Conservation (phyloP, 805 yeast genomes). For the Kodamaea jinghongensis region DNA sequence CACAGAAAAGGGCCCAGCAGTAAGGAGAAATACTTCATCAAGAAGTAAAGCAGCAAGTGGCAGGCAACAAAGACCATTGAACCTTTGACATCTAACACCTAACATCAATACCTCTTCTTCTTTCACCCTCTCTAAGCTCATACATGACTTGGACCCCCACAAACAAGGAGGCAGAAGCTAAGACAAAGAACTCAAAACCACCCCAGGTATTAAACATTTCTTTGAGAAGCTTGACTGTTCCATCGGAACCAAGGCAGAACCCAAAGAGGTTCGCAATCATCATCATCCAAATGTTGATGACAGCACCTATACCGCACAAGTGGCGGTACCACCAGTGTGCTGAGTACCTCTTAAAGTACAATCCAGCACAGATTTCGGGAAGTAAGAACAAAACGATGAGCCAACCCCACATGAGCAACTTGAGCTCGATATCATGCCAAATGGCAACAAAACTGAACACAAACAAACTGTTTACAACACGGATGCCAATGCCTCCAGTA, state of each 20-base stretch:
- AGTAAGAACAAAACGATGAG: slow-evolving; percentile 77
- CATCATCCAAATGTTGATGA: slow-evolving; percentile 93
- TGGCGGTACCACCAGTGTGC: slow-evolving; percentile 71
- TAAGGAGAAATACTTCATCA: too few relatives aligned
- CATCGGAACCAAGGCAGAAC: slow-evolving; percentile 89
- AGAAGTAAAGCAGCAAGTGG: neutral
- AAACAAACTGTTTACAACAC: slow-evolving; percentile 73
- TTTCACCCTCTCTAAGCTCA: slow-evolving; percentile 84
- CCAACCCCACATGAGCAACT: slow-evolving; percentile 94
- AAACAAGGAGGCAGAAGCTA: slow-evolving; percentile 65
- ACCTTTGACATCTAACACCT: slow-evolving; percentile 51
- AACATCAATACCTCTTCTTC: slow-evolving; percentile 75
- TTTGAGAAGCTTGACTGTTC: slow-evolving; percentile 59
- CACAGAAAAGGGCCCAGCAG: too few relatives aligned
- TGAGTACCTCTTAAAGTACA: slow-evolving; percentile 38
- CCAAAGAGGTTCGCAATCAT: slow-evolving; percentile 95
- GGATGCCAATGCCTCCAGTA: slow-evolving; percentile 31
- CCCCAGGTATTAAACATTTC: slow-evolving; percentile 70
- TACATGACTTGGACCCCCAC: slow-evolving; percentile 92
- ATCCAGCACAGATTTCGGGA: slow-evolving; percentile 76
- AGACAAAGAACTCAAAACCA: slow-evolving; percentile 63
- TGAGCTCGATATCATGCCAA: slow-evolving; percentile 96
- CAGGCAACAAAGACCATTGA: neutral
- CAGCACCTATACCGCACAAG: slow-evolving; percentile 84
- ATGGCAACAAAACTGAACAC: slow-evolving; percentile 95